phyloP scores from a whole-genome alignment of 805 yeast species.

The Komagataella populi region DNA sequence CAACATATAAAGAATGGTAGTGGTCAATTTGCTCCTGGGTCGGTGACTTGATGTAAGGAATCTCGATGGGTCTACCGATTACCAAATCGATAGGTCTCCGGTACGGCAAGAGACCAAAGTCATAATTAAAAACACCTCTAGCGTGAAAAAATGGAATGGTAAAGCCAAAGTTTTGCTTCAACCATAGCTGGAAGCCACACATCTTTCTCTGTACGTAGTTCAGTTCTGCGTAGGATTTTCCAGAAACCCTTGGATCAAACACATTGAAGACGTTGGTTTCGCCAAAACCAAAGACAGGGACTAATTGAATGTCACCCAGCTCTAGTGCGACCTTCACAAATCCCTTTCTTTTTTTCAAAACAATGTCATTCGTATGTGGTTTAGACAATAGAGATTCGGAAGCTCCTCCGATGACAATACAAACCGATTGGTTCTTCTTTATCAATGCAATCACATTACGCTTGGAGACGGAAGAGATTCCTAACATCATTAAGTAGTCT shows the following conservation, averaged over 20 bases:
- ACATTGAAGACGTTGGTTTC: slow-evolving; percentile 53
- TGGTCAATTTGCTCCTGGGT: slow-evolving; percentile 40
- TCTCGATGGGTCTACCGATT: slow-evolving; percentile 51
- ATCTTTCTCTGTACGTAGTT: slow-evolving; percentile 20
- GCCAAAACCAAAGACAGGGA: slow-evolving; percentile 87
- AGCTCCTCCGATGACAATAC: slow-evolving; percentile 94
- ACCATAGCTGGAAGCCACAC: slow-evolving; percentile 51
- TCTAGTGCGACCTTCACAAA: slow-evolving; percentile 79
- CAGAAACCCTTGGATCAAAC: slow-evolving; percentile 15
- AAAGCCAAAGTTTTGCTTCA: slow-evolving; percentile 64
- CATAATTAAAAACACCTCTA: slow-evolving; percentile 84
- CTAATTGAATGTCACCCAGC: slow-evolving; percentile 63
- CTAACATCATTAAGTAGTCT: slow-evolving; percentile 71
- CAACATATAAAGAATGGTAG: slow-evolving; percentile 60
- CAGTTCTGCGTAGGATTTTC: slow-evolving; percentile 5
- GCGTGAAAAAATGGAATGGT: slow-evolving; percentile 89
- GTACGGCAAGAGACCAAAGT: slow-evolving; percentile 82
- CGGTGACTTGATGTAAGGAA: slow-evolving; percentile 33
- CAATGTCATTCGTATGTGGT: slow-evolving; percentile 53
- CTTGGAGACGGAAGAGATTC: slow-evolving; percentile 75
- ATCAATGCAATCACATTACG: slow-evolving; percentile 56
- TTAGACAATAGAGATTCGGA: slow-evolving; percentile 67
- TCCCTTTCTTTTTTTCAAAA: slow-evolving; percentile 70
- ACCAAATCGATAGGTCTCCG: slow-evolving; percentile 71
- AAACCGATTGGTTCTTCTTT: slow-evolving; percentile 55